Evolutionary conservation across 108 stramenopile genomes (phyloP).

Genomic region (Skeletonema tropicum): DNA sequence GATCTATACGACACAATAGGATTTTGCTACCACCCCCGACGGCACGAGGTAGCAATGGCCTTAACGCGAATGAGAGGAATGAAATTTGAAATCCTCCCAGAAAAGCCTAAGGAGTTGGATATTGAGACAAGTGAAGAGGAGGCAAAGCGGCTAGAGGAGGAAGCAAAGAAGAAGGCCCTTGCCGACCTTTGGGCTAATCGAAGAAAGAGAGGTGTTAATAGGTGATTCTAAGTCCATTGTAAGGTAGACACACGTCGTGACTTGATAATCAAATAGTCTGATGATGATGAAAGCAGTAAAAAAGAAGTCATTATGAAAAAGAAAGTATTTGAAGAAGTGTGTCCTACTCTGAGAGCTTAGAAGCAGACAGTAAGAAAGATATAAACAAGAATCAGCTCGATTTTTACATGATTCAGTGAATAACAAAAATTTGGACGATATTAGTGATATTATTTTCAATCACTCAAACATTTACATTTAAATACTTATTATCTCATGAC

Average conservation of each 20-base stretch:
- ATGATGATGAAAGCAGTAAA: too few species aligned
- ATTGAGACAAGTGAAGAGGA: conserved; percentile 48
- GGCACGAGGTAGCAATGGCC: conserved; percentile 83
- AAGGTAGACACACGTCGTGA: too few species aligned
- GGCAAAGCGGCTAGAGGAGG: conserved; percentile 51
- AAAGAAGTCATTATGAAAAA: too few species aligned
- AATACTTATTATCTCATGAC: background rate
- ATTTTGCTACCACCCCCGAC: conserved; percentile 68
- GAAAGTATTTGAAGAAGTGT: too few species aligned
- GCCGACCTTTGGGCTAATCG: conserved; percentile 76
- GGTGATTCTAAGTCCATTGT: background rate
- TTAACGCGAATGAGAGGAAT: conserved; percentile 81
- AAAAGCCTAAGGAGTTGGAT: conserved; percentile 42
- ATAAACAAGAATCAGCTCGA: too few species aligned
- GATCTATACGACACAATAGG: conserved; percentile 67
- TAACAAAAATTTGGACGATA: too few species aligned
- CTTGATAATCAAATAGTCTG: too few species aligned
- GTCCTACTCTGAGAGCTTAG: too few species aligned
- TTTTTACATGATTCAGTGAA: too few species aligned
- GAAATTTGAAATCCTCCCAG: conserved; percentile 65
- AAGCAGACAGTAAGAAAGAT: too few species aligned
- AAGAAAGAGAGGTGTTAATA: conserved; percentile 31
- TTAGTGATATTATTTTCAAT: too few species aligned
- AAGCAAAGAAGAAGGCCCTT: conserved; percentile 62
- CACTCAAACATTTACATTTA: background rate